Evolutionary conservation across 441 rosid species (phyloP).

Genomic region (Gossypium davidsonii): DNA sequence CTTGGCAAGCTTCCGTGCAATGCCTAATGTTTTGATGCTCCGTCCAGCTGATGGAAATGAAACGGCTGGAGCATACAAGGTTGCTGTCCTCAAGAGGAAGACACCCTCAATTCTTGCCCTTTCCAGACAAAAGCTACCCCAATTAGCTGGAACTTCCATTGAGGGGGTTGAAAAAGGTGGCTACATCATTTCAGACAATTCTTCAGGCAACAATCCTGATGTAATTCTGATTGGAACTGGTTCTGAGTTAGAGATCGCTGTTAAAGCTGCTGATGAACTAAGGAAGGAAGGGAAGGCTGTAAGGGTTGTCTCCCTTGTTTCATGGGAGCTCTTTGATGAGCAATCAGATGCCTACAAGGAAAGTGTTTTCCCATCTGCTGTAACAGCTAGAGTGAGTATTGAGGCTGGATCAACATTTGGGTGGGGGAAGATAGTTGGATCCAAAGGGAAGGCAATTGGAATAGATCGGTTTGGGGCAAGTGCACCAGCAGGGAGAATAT

Average conservation of each 20-base stretch:
- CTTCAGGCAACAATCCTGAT: slow-evolving; percentile 69
- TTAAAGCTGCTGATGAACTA: slow-evolving; percentile 64
- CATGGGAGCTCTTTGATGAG: slow-evolving; percentile 80
- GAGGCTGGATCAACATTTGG: slow-evolving; percentile 90
- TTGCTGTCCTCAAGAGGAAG: slow-evolving; percentile 63
- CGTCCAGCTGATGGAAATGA: slow-evolving; percentile 59
- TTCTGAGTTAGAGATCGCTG: slow-evolving; percentile 76
- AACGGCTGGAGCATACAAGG: slow-evolving; percentile 71
- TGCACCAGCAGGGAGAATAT: slow-evolving; percentile 73
- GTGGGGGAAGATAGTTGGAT: slow-evolving; percentile 70
- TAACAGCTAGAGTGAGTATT: slow-evolving; percentile 75
- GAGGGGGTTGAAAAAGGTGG: slow-evolving; percentile 85
- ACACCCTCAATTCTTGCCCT: slow-evolving; percentile 80
- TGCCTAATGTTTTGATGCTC: slow-evolving; percentile 85
- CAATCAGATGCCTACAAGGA: slow-evolving; percentile 77
- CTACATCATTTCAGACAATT: slow-evolving; percentile 69
- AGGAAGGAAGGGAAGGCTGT: slow-evolving; percentile 76
- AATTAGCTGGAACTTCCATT: slow-evolving; percentile 70
- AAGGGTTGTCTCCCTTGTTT: slow-evolving; percentile 71
- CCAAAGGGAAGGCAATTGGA: slow-evolving; percentile 71
- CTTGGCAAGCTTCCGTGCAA: slow-evolving; percentile 91
- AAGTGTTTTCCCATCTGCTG: slow-evolving; percentile 63
- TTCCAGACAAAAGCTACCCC: slow-evolving; percentile 76
- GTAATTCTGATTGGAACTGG: slow-evolving; percentile 81
- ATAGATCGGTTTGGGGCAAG: slow-evolving; percentile 78